A percentile compares a stretch with the other conserved stretches of the same genome.
phyloP scores from a whole-genome alignment of 2,329 filamentous ascomycete species.

The Blastomyces gilchristii region DNA sequence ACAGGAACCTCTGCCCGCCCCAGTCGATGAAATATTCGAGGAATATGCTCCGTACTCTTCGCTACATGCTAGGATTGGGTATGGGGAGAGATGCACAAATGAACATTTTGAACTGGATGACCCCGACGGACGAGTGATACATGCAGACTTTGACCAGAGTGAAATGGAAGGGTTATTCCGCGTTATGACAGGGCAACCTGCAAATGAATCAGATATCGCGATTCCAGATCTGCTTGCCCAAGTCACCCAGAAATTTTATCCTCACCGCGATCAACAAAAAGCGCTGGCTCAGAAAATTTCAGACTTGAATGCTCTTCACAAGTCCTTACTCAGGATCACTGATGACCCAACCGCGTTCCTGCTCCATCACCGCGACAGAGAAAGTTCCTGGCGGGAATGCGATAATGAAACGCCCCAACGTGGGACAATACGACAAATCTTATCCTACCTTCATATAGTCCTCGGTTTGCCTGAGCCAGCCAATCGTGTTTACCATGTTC shows the following conservation, averaged over 20 bases:
- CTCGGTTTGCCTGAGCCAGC: not conserved
- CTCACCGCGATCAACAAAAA: not conserved
- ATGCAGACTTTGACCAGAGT: conserved; percentile 20
- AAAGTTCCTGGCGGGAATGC: not conserved
- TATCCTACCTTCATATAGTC: not conserved
- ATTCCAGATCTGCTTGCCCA: conserved; percentile 19
- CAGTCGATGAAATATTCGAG: conserved; percentile 3
- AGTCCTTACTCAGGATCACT: not conserved
- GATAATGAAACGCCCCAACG: not conserved
- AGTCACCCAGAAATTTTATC: conserved; percentile 2
- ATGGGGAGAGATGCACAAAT: not conserved
- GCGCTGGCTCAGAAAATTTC: not conserved
- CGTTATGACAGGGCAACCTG: conserved; percentile 9
- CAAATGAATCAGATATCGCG: conserved; percentile 14
- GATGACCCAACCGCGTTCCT: not conserved
- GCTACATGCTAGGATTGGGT: not conserved
- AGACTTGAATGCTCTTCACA: not conserved
- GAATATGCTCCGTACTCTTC: conserved; percentile 5
- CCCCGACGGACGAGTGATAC: conserved; percentile 11
- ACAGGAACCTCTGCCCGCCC: conserved; percentile 9
- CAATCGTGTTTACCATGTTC: not conserved
- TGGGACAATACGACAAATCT: not conserved
- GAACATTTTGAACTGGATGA: not conserved
- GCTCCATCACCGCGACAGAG: not conserved
- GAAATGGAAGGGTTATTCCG: conserved; percentile 20